Percentiles rank a stretch among this genome's conserved stretches.
Evolutionary conservation across 306 rosid genomes (phyloP).

Genomic region (Casuarina cunninghamiana): DNA sequence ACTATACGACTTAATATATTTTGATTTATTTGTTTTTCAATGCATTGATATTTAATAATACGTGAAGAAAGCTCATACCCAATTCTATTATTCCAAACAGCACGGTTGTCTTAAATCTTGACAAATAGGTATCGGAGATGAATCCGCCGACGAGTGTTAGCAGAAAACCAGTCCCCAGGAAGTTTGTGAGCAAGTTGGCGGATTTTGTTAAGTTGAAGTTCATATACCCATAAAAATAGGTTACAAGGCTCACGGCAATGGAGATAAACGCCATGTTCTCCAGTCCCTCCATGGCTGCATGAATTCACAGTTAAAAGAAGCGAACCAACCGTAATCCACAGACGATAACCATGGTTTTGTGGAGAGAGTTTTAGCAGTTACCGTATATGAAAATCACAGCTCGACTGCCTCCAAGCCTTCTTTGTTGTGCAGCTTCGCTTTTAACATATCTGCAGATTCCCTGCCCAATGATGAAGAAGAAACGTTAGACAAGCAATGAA

Average conservation of each 20-base stretch:
- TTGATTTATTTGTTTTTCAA: too few relatives aligned
- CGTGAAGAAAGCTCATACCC: slow-evolving; percentile 38
- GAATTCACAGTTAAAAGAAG: not conserved
- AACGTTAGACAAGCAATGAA: slow-evolving; percentile 12
- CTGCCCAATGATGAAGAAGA: slow-evolving; percentile 32
- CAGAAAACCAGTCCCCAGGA: slow-evolving; percentile 51
- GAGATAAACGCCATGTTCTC: slow-evolving; percentile 82
- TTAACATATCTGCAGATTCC: slow-evolving; percentile 42
- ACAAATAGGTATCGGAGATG: slow-evolving; percentile 57
- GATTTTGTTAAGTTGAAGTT: slow-evolving; percentile 70
- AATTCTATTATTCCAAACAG: slow-evolving; percentile 48
- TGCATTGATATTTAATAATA: too few relatives aligned
- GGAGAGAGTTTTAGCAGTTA: too few relatives aligned
- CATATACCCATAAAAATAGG: slow-evolving; percentile 74
- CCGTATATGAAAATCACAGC: slow-evolving; percentile 69
- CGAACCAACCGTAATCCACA: not conserved
- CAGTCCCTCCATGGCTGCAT: slow-evolving; percentile 70
- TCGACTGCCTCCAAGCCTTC: slow-evolving; percentile 57
- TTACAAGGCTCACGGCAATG: slow-evolving; percentile 60
- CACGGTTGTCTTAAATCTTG: slow-evolving; percentile 55
- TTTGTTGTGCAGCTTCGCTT: slow-evolving; percentile 31
- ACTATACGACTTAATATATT: slow-evolving; percentile 4
- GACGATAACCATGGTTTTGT: too few relatives aligned
- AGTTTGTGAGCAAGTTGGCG: slow-evolving; percentile 64
- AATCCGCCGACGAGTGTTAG: slow-evolving; percentile 53